These are phyloP conservation scores for Leptosphaerulina australis DNA, from an alignment of 2,329 filamentous ascomycete species.

Conservation along the genomic window DNA sequence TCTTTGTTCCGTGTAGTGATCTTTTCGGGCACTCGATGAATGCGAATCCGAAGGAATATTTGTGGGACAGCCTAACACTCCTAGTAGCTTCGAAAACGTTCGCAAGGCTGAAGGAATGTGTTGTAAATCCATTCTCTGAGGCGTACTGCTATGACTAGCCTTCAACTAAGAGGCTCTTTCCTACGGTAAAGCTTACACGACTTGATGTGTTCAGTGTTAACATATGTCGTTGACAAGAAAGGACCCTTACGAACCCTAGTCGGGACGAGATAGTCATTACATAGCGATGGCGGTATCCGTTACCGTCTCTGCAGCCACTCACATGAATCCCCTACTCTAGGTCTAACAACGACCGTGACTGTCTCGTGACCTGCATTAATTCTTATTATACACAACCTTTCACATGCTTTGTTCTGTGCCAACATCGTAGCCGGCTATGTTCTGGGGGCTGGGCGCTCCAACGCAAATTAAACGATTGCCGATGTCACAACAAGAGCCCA, in stretches of 20 bases:
- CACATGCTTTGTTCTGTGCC: no score
- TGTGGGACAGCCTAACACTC: no score
- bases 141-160: not conserved
- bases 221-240: slow-evolving; percentile 5
- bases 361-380: not conserved
- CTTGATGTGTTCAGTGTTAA: not conserved
- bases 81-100: no score
- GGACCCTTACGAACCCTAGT: slow-evolving; percentile 10
- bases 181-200: slow-evolving; percentile 5
- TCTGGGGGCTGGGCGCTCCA: no score
- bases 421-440: no score
- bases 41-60: not conserved
- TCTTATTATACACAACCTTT: not conserved
- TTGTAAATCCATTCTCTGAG: not conserved
- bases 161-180: not conserved
- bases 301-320: not conserved
- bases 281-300: not conserved
- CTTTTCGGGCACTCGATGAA: not conserved
- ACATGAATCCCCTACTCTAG: not conserved
- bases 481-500: no score
- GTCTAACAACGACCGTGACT: not conserved
- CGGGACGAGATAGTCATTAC: slow-evolving; percentile 3
- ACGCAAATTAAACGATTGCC: no score
- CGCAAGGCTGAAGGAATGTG: no score
- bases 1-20: not conserved